These are phyloP conservation scores for Euphrasia arctica DNA, from an alignment of 305 asterid species.

Conservation along the genomic window DNA sequence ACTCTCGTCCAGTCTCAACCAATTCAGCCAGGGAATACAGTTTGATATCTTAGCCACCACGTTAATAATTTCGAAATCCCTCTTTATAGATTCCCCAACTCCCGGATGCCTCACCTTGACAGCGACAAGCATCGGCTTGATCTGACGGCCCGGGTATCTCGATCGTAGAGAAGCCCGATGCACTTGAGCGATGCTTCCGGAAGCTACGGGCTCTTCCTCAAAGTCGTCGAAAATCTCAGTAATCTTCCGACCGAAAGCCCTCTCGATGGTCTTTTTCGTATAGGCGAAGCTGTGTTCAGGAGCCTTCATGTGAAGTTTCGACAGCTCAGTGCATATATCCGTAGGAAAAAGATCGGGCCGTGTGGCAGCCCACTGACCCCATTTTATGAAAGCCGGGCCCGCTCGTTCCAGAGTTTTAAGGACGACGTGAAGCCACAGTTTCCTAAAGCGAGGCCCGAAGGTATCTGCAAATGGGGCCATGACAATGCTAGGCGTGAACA, in stretches of 20 bases:
- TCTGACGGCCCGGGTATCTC: slow-evolving; percentile 56
- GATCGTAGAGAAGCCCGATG: slow-evolving; percentile 78
- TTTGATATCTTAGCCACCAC: slow-evolving; percentile 65
- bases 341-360: slow-evolving; percentile 88
- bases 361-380: slow-evolving; percentile 99
- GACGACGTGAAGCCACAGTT: slow-evolving; percentile 81
- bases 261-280: slow-evolving; percentile 71
- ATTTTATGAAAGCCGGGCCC: slow-evolving; percentile 97
- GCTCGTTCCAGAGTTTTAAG: slow-evolving; percentile 84
- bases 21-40: slow-evolving; percentile 64
- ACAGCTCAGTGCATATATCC: slow-evolving; percentile 78
- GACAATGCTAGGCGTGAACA: slow-evolving; percentile 75
- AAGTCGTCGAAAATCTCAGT: slow-evolving; percentile 81
- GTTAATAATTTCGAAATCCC: slow-evolving; percentile 90
- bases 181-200: slow-evolving; percentile 97
- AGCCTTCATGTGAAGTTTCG: slow-evolving; percentile 91
- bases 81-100: slow-evolving; percentile 88
- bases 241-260: slow-evolving; percentile 76
- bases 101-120: slow-evolving; percentile 98
- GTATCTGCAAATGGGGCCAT: slow-evolving; percentile 95
- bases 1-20: slow-evolving; percentile 97
- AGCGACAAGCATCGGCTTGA: slow-evolving; percentile 72
- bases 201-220: slow-evolving; percentile 90
- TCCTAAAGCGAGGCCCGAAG: slow-evolving; percentile 67
- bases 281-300: slow-evolving; percentile 86